Percentiles rank a stretch among this genome's conserved stretches.
Conservation (phyloP, 495 filamentous ascomycete genomes). For the Xylaria telfairii region DNA sequence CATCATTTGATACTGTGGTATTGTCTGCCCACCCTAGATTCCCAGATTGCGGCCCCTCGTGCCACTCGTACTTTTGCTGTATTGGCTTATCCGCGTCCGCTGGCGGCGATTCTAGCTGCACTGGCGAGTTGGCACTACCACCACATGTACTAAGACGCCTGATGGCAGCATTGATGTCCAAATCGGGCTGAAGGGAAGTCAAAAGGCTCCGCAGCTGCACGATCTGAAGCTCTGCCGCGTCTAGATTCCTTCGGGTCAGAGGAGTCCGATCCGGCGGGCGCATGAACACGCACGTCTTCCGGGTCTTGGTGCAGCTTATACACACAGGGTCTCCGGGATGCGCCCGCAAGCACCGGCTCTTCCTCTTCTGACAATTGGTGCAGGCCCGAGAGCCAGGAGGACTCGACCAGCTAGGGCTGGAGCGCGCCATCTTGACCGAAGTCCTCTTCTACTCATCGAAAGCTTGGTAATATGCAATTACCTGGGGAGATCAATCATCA, state of each 20-base stretch:
- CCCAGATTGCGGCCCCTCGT: not conserved
- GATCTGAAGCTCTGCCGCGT: conserved; percentile 40
- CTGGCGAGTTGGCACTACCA: conserved; percentile 1
- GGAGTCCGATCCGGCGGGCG: conserved; percentile 41
- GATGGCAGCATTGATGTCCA: conserved; percentile 39
- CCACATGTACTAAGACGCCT: not conserved
- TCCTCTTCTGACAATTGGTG: conserved; percentile 11
- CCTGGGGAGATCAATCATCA: not conserved
- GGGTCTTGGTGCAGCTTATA: conserved; percentile 36
- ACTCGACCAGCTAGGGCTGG: not conserved
- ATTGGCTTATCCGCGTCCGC: not conserved
- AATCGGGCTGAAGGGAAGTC: conserved; percentile 38
- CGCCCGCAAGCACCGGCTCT: conserved; percentile 23
- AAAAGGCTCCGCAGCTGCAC: conserved; percentile 37
- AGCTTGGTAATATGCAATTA: not conserved
- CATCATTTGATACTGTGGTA: conserved; percentile 31
- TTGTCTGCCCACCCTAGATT: not conserved
- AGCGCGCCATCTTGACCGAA: not conserved
- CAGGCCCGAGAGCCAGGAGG: conserved; percentile 1
- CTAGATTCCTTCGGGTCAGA: conserved; percentile 43
- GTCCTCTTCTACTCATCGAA: not conserved
- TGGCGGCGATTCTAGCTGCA: not conserved
- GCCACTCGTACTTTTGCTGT: not conserved
- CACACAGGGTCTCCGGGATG: conserved; percentile 42
- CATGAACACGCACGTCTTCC: conserved; percentile 38